Evolutionary conservation across 345 rosid genomes (phyloP), one percentile per base, ranked within the genome.

Genomic region (Melastoma malabathricum): DNA sequence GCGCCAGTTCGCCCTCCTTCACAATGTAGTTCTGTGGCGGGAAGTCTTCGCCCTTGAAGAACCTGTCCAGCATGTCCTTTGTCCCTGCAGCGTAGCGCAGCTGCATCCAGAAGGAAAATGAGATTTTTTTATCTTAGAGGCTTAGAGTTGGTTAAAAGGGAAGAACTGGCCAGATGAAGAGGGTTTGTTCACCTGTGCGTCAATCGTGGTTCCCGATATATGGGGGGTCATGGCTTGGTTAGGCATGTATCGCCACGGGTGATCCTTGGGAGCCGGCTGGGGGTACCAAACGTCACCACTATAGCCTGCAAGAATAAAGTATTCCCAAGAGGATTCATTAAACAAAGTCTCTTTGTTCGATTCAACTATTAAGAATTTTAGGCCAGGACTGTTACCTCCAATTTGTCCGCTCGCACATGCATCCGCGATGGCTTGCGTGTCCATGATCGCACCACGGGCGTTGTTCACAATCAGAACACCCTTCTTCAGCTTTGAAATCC

Each of bases 221-320:
- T 90, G 96, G 62, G 96, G 98, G 3, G 96, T 90, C 98, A 90
- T 90, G 20, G 96, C 96, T 3, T 90, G 98, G 73, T 90, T 84
- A 41, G 96, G 93, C 96, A 90, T 90, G 73, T 82, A 82, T 18
- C 98, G 90, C 98, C 98, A 90, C 18, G 96, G 98, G 46, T 90
- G 98, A 62, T 90, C 92, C 70, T 84, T 86, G 14, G 98, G 94
- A 52, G 98, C 94, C 15, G 96, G 96, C 48, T 90, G 96, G 15
- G 94, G 98, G 45, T 75, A 16, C 98, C 98, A 90, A 51, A 84
- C 94, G 71, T 90, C 98, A 34, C 97, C 96, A 46, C 98, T 82
- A 59, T 90, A 90, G 17, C 98, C 92, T 83, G 75, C 34, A 50
- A 48, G 43, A 43, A 59, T n/a, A 38, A 14, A 14, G 41, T 34